Evolutionary conservation across 1,284 basidiomycete species (phyloP).

Genomic region (Pseudozyma flocculosa): DNA sequence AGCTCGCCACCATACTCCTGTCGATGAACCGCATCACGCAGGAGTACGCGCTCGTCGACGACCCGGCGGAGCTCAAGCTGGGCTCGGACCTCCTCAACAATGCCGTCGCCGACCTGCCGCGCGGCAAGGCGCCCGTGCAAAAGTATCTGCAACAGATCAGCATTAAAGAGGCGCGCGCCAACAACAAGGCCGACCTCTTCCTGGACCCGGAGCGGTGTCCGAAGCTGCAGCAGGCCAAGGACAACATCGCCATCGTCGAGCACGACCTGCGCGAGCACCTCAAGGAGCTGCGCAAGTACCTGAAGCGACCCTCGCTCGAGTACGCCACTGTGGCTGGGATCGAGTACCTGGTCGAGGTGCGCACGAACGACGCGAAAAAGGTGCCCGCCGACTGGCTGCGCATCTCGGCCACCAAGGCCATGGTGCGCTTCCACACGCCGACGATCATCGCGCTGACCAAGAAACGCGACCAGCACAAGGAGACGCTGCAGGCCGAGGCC

Average conservation of each 20-base stretch:
- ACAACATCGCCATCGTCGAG: conserved; percentile 67
- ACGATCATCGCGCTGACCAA: conserved; percentile 69
- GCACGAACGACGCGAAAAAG: conserved; percentile 69
- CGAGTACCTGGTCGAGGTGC: conserved; percentile 62
- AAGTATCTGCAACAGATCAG: conserved; percentile 64
- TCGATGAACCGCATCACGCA: conserved; percentile 73
- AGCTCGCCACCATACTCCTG: conserved; percentile 74
- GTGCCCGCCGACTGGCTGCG: conserved; percentile 80
- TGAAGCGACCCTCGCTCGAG: conserved; percentile 74
- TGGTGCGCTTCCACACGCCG: conserved; percentile 80
- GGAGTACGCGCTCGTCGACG: conserved; percentile 63
- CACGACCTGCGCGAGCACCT: conserved; percentile 76
- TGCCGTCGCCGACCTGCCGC: conserved; percentile 71
- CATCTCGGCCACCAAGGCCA: conserved; percentile 72
- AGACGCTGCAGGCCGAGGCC: conserved; percentile 68
- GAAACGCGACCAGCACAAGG: conserved; percentile 74
- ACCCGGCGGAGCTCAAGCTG: conserved; percentile 59
- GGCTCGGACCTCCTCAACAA: conserved; percentile 69
- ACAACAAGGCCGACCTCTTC: conserved; percentile 75
- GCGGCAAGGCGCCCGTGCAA: conserved; percentile 65
- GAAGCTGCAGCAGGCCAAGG: conserved; percentile 64
- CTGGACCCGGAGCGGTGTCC: conserved; percentile 71
- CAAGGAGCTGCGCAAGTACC: conserved; percentile 67
- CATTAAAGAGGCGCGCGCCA: conserved; percentile 69
- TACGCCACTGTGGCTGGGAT: conserved; percentile 67